Base-by-base conservation (phyloP, 306 rosid species). In the Castanea crenata region DNA sequence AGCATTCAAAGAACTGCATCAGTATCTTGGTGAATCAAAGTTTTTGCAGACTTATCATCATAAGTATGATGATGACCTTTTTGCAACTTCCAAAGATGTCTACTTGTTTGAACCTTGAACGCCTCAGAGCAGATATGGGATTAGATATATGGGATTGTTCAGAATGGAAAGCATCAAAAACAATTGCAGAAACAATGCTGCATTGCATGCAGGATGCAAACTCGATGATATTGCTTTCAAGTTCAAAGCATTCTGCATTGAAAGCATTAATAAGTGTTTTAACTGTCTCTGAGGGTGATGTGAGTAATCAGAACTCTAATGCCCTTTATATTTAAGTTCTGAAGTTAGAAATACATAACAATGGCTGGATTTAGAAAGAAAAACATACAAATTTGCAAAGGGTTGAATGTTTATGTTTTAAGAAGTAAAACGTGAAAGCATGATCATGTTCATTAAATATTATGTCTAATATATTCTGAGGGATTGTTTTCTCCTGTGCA, bases 1-100 rank as follows among this genome's bases (percentile, higher is more conserved):
- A 73, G 92, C 97, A 54, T 92, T 92, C 83, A 95, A 89, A 83
- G 98, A 91, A 81, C 90, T 95, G 79, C 85, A 85, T 73, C 90
- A 80, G 79, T 89, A 72, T 83, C 87, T 95, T 56, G 81, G 81
- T 52, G 93, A 91, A 70, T 89, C 92, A 76, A 82, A 80, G 70
- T 72, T 88, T 69, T 83, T 92, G 73, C 89, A 77, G 70, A 71
- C 78, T 64, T 87, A 90, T 81, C 92, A 84, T 76, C 86, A 63
- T 65, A 89, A 81, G 84, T 85, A 82, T 82, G 88, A 82, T 79
- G 84, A 78, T 69, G 94, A 90, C 63, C 81, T 82, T 80, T 83
- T 81, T 84, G 70, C 74, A 13, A 82, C 79, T 20, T 71, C 83
- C 67, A 89, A 86, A 84, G 86, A 87, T 76, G 77, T 86, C 29